These are phyloP conservation scores for Aspergillus campestris DNA, from an alignment of 495 filamentous ascomycete genomes.

Conservation along the genomic window DNA sequence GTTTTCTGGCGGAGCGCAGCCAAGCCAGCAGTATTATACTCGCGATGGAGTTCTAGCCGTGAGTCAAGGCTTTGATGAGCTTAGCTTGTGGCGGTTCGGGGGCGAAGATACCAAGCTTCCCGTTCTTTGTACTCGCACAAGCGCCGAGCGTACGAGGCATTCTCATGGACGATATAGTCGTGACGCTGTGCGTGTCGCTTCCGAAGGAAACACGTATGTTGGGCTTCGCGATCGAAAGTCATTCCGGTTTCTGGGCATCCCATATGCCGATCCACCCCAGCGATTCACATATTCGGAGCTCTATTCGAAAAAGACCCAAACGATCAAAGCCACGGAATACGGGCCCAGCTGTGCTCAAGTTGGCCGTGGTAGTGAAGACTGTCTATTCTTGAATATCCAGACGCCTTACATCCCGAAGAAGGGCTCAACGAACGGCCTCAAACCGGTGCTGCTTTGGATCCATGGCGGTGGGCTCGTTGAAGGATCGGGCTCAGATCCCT, in stretches of 20 bases:
- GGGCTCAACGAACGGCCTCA: conserved; percentile 19
- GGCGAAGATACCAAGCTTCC: conserved; percentile 19
- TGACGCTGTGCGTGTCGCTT: conserved; percentile 20
- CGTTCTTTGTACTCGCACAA: conserved; percentile 37
- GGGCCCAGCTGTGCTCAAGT: conserved; percentile 32
- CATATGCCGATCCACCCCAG: conserved; percentile 32
- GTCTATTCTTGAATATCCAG: conserved; percentile 35
- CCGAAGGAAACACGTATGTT: conserved; percentile 30
- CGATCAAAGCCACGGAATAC: conserved; percentile 31
- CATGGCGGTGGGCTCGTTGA: conserved; percentile 33
- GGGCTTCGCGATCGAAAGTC: conserved; percentile 39
- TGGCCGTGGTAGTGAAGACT: conserved; percentile 28
- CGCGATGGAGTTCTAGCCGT: conserved; percentile 22
- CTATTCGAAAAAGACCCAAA: conserved; percentile 27
- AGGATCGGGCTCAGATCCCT: conserved; percentile 24
- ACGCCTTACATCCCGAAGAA: conserved; percentile 34
- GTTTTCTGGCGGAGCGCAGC: conserved; percentile 13
- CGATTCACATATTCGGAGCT: conserved; percentile 33
- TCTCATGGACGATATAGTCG: conserved; percentile 6
- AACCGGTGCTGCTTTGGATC: conserved; percentile 35
- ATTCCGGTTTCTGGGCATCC: conserved; percentile 42
- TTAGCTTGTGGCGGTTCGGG: conserved; percentile 12
- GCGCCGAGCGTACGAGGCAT: conserved; percentile 7
- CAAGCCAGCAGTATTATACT: conserved; percentile 22
- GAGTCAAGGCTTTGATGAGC: conserved; percentile 1